phyloP scores from a whole-genome alignment of 2,329 filamentous ascomycete genomes.

The Sporothrix dimorphospora region DNA sequence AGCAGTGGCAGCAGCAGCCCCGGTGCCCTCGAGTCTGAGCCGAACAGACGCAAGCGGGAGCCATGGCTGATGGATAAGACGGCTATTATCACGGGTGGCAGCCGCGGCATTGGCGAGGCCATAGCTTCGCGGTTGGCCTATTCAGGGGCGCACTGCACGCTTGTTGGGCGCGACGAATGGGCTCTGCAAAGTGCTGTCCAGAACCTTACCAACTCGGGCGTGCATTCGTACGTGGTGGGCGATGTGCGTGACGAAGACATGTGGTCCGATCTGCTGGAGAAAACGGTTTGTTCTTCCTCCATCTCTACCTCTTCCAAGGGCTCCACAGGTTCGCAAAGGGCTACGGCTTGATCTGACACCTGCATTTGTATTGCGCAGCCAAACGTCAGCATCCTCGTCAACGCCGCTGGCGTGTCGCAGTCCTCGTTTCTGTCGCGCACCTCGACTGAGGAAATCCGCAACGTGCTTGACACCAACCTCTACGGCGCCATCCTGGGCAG shows the following conservation, averaged over 20 bases:
- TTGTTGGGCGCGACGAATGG: slow-evolving; percentile 61
- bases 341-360: neutral
- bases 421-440: slow-evolving; percentile 64
- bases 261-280: slow-evolving; percentile 32
- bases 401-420: slow-evolving; percentile 76
- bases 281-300: slow-evolving; percentile 10
- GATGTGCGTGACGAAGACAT: slow-evolving; percentile 34
- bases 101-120: slow-evolving; percentile 69
- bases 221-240: slow-evolving; percentile 32
- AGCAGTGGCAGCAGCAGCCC: neutral
- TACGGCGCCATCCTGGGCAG: slow-evolving; percentile 66
- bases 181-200: slow-evolving; percentile 47
- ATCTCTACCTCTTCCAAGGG: neutral
- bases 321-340: neutral
- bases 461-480: slow-evolving; percentile 72
- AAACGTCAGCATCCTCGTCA: slow-evolving; percentile 64
- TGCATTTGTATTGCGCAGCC: neutral
- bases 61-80: slow-evolving; percentile 49
- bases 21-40: neutral
- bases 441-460: slow-evolving; percentile 52
- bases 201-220: neutral
- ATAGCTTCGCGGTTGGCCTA: slow-evolving; percentile 68
- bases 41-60: slow-evolving; percentile 20
- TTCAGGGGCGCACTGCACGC: slow-evolving; percentile 62
- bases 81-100: slow-evolving; percentile 69